Percentiles rank a stretch among this genome's conserved stretches.
These are phyloP conservation scores for Pyrus pyrifolia DNA, from an alignment of 306 rosid genomes.

Conservation along the genomic window DNA sequence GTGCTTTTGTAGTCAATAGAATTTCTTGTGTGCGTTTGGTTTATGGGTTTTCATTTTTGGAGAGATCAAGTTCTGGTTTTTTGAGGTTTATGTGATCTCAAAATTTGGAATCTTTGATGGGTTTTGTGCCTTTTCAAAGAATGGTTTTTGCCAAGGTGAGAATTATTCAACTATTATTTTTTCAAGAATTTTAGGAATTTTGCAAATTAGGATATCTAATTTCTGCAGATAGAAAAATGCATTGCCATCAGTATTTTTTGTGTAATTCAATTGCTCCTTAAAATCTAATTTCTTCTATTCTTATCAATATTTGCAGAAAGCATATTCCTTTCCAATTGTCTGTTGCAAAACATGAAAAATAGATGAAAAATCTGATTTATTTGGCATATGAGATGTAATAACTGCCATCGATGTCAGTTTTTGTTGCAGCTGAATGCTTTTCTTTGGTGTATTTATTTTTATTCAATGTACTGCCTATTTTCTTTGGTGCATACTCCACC, in stretches of 20 bases:
- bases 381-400: background rate
- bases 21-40: conserved; percentile 12
- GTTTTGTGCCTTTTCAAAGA: conserved; percentile 20
- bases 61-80: conserved; percentile 25
- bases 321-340: background rate
- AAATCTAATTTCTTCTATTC: conserved; percentile 6
- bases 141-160: conserved; percentile 39
- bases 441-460: background rate
- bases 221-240: background rate
- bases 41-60: conserved; percentile 8
- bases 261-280: background rate
- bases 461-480: no score
- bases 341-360: background rate
- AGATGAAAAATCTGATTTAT: background rate
- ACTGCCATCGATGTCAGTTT: background rate
- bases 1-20: conserved; percentile 29
- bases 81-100: conserved; percentile 18
- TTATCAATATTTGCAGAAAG: conserved; percentile 6
- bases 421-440: background rate
- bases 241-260: background rate
- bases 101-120: conserved; percentile 38
- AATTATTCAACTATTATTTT: conserved; percentile 11
- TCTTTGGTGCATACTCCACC: no score
- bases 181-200: conserved; percentile 6
- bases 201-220: background rate